phyloP scores from a whole-genome alignment of 106 monocot species.

The Cymbidium sinense region DNA sequence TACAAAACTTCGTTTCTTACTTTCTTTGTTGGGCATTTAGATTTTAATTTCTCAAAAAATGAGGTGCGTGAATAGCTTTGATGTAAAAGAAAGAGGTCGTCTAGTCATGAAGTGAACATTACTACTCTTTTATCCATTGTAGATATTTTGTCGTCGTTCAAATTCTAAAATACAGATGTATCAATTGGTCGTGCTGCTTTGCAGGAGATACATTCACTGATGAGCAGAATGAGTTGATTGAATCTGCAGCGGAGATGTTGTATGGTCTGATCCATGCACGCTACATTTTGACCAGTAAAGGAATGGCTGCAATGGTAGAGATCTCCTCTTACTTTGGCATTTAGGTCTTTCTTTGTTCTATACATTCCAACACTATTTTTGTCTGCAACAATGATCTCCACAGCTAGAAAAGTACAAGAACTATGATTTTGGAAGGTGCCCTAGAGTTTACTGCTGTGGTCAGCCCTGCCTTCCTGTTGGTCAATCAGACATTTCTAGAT shows the following conservation, averaged over 20 bases:
- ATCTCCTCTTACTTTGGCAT: background rate
- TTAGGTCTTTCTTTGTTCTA: slow-evolving; percentile 1
- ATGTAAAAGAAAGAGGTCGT: no score
- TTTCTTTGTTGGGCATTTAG: no score
- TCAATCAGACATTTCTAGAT: slow-evolving; percentile 22
- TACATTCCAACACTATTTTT: background rate
- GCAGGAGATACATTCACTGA: slow-evolving; percentile 25
- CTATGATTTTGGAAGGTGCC: slow-evolving; percentile 33
- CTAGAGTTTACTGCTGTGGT: slow-evolving; percentile 27
- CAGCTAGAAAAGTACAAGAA: slow-evolving; percentile 29
- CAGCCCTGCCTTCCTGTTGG: slow-evolving; percentile 28
- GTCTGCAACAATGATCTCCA: background rate
- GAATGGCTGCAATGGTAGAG: slow-evolving; percentile 32
- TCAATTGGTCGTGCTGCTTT: background rate
- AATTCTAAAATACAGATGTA: background rate
- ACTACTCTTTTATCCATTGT: no score
- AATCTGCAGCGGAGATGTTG: slow-evolving; percentile 28
- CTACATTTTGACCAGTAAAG: slow-evolving; percentile 29
- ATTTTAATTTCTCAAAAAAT: no score
- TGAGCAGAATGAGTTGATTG: slow-evolving; percentile 27
- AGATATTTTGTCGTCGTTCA: no score
- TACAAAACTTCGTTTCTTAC: no score
- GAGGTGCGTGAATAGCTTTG: no score
- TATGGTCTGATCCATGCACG: slow-evolving; percentile 31
- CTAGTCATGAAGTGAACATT: no score